Base-by-base conservation (phyloP, 805 yeast species). In the Barnettozyma salicaria region DNA sequence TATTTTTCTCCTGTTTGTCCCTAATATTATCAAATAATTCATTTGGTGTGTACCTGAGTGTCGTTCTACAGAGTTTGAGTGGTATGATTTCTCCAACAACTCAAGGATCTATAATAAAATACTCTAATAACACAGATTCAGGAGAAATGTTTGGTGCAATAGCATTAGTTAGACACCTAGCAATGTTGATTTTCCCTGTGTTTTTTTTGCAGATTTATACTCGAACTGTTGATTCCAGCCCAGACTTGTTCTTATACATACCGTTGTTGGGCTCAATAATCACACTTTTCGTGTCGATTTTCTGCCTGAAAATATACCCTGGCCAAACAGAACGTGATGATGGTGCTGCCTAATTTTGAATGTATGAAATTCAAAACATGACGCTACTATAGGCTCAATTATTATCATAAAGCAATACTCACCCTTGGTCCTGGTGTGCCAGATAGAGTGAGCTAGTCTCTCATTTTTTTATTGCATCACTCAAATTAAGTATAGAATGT, bases 101-200 rank as follows among this genome's bases (percentile, higher is more conserved):
- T 20, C 52, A 48, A 21, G 27, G 47, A 22, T 40, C 45, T 3
- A 40, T 48, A 3, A 34, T 37, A 16, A 48, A 48, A 23, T 48
- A 46, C 23, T 31, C 43, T 4, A 39, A 42, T 16, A 42, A 41
- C 27, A 40, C 48, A 3, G 42, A 45, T 8, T 34, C 48, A 2
- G 53, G 53, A 18, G 53, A 49, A 19, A 45, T 47, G 53, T 47
- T 49, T 39, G 53, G 51, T 13, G 44, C 49, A 4, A 45, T 49
- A 32, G 53, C 53, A 1, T 17, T 47, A 7, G 26, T 47, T 9
- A 40, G 53, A 31, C 53, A 48, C 31, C 19, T 44, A 23, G 47
- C 46, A 0, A 48, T 48, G 53, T 26, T 47, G 4, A 10, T 42
- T 4, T 19, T 41, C 5, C 52, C 53, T 4, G 39, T 34, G 6